Evolutionary conservation across 495 filamentous ascomycete species (phyloP), one percentile per base, ranked within the genome.

Genomic region (Penicillium riverlandense): DNA sequence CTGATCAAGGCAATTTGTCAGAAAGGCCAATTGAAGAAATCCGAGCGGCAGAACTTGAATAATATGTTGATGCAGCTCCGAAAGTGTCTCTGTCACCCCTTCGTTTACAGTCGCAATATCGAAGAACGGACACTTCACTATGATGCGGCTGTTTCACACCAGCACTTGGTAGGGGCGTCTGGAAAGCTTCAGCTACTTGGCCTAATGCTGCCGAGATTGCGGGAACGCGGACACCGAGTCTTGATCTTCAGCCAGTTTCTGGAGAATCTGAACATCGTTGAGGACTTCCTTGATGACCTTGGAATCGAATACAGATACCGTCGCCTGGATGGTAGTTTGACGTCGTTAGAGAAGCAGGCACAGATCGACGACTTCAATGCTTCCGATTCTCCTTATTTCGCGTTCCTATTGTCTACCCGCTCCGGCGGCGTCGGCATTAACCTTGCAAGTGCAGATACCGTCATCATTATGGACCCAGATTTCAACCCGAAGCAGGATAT

Each of bases 401-500:
- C 83, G 0, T 96, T 99, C 63, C 66, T 97, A 14, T 75, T 99
- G 0, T 95, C 90, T 0, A 99, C 92, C 11, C 83, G 92, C 48
- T 90, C 92, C 6, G 92, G 92, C 32, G 92, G 92, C 40, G 91
- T 97, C 2, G 92, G 92, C 11, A 99, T 99, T 69, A 99, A 99
- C 55, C 77, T 99, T 37, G 92, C 94, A 0, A 95, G 88, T 28
- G 92, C 92, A 3, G 92, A 99, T 55, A 99, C 94, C 0, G 92
- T 99, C 48, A 96, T 99, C 42, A 96, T 99, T 38, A 82, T 96
- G 51, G 92, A 99, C 56, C 94, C 92, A 0, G 92, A 99, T 55
- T 97, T 95, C 69, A 99, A 99, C 51, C 92, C 92, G 0, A 92
- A 97, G 53, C 92, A 97, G 60, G 92, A 99, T 56, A 88, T 97